Conservation (phyloP, 305 asterid species). For the Fraxinus ornus region DNA sequence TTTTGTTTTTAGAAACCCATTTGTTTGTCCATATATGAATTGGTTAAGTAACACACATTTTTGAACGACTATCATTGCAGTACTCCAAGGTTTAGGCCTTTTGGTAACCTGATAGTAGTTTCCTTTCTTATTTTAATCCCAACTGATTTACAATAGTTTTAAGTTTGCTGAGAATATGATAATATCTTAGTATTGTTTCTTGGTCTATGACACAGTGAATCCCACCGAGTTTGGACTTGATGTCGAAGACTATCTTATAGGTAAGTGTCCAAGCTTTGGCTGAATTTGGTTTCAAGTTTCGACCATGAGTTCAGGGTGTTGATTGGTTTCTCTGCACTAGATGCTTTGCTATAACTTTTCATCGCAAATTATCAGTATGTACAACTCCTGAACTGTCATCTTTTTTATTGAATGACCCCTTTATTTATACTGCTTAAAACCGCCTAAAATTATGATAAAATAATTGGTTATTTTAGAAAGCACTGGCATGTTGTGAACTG, state of each 20-base stretch:
- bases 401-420: constrained; percentile 2
- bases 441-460: not conserved
- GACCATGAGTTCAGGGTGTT: constrained; percentile 14
- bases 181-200: constrained; percentile 16
- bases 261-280: constrained; percentile 41
- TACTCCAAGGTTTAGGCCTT: constrained; percentile 1
- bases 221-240: constrained; percentile 78
- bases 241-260: constrained; percentile 79
- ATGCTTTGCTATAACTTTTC: not conserved
- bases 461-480: constrained; percentile 9
- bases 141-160: not conserved
- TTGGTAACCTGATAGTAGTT: not conserved
- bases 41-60: not conserved
- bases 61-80: not conserved
- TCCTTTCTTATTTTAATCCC: not conserved
- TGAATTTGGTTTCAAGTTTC: not conserved
- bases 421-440: not conserved
- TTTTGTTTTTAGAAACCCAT: constrained; percentile 2
- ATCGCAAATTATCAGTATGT: not conserved
- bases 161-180: not conserved
- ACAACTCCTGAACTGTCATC: not conserved
- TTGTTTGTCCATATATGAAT: not conserved
- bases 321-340: constrained; percentile 8
- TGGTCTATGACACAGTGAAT: constrained; percentile 58
- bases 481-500: not conserved